Base-by-base conservation (phyloP, 148 eudicot genomes). In the Polygonum aviculare region DNA sequence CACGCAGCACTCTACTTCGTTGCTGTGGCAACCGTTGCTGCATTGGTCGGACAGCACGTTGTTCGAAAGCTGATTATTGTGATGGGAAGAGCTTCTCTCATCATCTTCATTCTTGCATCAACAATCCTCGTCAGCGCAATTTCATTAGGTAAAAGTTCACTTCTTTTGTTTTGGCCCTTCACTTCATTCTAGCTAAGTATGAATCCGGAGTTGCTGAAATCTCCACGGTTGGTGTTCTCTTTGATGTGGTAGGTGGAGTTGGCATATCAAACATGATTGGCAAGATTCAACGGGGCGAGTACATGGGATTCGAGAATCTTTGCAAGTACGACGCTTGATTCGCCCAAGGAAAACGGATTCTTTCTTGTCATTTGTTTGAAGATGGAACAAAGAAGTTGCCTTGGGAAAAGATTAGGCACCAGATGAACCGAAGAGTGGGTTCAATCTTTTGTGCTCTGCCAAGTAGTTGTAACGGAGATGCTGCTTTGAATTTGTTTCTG, bases 291-390 rank as follows among this genome's bases (percentile, higher is more conserved):
- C 79, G 82, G 72, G 83, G 89, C 49, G 97, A 90, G 71, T 91
- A 90, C 80, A 93, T 93, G 94, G 98, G 98, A 38, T 91, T 93
- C 65, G 94, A 93, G 79, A 85, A 88, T 84, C 91, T 93, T 75
- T 93, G 97, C 97, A 88, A 80, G 74, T 93, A 93, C 72, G 84
- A 80, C 21, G 79, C 72, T 6, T 67, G 72, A 67, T 60, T 60
- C 63, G 1, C 22, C 35, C 35, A 3, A 21, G 63, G 9, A 57
- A 57, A 55, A 55, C 44, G 33, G 63, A 21, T 57, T 12, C 67
- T 60, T 22, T 60, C 21, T 60, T 26, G 67, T 15, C 69, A 65
- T 65, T 35, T 65, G 71, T 65, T 65, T 65, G 71, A 65, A 65
- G 71, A 14, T 39, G 19, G 12, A 33, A 26, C 31, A 26, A 31